Evolutionary conservation across 1,284 basidiomycete species (phyloP), one percentile per base, ranked within the genome.

Genomic region (Irpex sp.): DNA sequence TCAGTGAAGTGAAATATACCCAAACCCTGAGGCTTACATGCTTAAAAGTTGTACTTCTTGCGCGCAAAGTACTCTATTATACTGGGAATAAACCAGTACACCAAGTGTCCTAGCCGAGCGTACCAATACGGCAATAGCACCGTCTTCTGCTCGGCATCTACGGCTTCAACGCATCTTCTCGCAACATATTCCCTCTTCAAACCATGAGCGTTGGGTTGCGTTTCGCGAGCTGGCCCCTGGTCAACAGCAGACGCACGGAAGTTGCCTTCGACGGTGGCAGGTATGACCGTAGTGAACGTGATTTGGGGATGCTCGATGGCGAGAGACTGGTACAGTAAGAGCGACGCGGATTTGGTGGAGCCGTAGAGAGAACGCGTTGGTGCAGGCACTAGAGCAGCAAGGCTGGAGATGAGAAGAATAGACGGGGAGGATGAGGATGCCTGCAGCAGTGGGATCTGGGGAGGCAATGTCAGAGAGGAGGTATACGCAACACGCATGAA

Each of bases 321-420:
- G 36, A 94, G 82, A 4, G 90, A 80, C 74, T 92, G 88, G 75
- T 92, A 93, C 63, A 94, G 87, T 52, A 91, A 74, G 56, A 94
- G 82, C 1, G 91, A 90, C 0, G 93, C 91, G 1, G 90, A 81
- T 75, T 98, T 98, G 3, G 92, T 93, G 0, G 94, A 88, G 0
- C 85, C 87, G 74, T 98, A 98, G 34, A 98, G 77, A 0, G 91
- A 80, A 15, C 96, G 88, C 0, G 93, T 94, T 0, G 96, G 96
- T 0, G 95, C 88, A 0, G 95, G 92, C 31, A 96, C 85, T 6
- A 91, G 80, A 0, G 93, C 88, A 2, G 90, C 94, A 3, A 92
- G 81, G 5, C 91, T 93, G 7, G 93, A 94, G 47, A 97, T 77
- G 59, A 96, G 85, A 47, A 92, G 85, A 49, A 97, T 82, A 0